phyloP scores from a whole-genome alignment of 1,139 yeast species.

The Martiniozyma asiatica region DNA sequence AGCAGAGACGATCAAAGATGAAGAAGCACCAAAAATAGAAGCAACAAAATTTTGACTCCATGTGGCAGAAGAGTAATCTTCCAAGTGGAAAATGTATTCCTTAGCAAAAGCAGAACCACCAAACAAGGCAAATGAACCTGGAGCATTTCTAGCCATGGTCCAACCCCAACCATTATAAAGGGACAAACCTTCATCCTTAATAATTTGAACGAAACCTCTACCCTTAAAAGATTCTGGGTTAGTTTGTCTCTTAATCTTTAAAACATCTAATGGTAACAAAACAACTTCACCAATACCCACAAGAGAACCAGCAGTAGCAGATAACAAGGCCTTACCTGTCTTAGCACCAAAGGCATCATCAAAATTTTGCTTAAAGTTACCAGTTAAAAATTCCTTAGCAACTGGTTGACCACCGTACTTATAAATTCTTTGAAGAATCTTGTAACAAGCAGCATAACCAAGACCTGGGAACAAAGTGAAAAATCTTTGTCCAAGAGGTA shows the following conservation, averaged over 20 bases:
- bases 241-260: conserved; percentile 97
- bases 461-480: conserved; percentile 92
- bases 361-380: conserved; percentile 58
- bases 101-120: conserved; percentile 99
- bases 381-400: conserved; percentile 82
- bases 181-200: conserved; percentile 75
- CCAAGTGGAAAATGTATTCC: conserved; percentile 79
- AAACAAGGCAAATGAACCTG: conserved; percentile 93
- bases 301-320: conserved; percentile 95
- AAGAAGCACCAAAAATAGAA: conserved; percentile 96
- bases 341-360: conserved; percentile 79
- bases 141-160: conserved; percentile 99
- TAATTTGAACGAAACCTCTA: conserved; percentile 80
- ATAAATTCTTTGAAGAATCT: conserved; percentile 92
- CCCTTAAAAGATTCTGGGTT: conserved; percentile 98
- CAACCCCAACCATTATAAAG: conserved; percentile 99
- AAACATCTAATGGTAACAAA: conserved; percentile 85
- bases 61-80: conserved; percentile 82
- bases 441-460: conserved; percentile 96
- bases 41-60: conserved; percentile 93
- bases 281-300: conserved; percentile 98
- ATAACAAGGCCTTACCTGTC: conserved; percentile 90
- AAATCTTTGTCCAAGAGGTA: conserved; percentile 58
- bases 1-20: conserved; percentile 92
- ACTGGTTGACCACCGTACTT: conserved; percentile 99